These are phyloP conservation scores for Capsella rubella DNA, from an alignment of 441 rosid species.

Conservation along the genomic window DNA sequence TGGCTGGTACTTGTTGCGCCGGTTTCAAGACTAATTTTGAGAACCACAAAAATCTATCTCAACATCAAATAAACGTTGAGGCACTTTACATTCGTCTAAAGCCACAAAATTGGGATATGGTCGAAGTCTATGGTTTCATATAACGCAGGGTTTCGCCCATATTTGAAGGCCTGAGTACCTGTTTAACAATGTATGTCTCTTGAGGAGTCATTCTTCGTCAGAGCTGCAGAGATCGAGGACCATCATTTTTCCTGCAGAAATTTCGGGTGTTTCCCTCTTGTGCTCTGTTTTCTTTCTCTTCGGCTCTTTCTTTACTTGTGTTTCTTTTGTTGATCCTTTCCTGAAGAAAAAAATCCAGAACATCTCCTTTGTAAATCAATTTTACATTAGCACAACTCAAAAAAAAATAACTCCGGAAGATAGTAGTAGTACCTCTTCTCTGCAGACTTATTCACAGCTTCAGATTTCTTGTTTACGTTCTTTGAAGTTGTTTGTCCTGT, in stretches of 20 bases:
- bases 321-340: constrained; percentile 53
- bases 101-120: background rate
- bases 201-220: constrained; percentile 62
- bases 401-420: constrained; percentile 28
- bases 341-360: constrained; percentile 49
- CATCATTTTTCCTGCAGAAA: constrained; percentile 62
- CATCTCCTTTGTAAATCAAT: constrained; percentile 28
- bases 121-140: background rate
- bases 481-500: constrained; percentile 58
- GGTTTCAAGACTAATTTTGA: constrained; percentile 6
- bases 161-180: background rate
- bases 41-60: background rate
- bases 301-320: constrained; percentile 43
- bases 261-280: constrained; percentile 40
- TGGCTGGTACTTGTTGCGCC: background rate
- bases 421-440: constrained; percentile 63
- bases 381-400: constrained; percentile 18
- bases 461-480: constrained; percentile 49
- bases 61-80: background rate
- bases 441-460: constrained; percentile 42
- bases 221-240: constrained; percentile 74
- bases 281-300: constrained; percentile 61
- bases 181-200: constrained; percentile 6
- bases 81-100: constrained; percentile 2
- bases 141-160: background rate